Percentiles rank a stretch among this genome's conserved stretches.
Evolutionary conservation across 1,139 yeast genomes (phyloP).

Genomic region (Yamadazyma taylorii): DNA sequence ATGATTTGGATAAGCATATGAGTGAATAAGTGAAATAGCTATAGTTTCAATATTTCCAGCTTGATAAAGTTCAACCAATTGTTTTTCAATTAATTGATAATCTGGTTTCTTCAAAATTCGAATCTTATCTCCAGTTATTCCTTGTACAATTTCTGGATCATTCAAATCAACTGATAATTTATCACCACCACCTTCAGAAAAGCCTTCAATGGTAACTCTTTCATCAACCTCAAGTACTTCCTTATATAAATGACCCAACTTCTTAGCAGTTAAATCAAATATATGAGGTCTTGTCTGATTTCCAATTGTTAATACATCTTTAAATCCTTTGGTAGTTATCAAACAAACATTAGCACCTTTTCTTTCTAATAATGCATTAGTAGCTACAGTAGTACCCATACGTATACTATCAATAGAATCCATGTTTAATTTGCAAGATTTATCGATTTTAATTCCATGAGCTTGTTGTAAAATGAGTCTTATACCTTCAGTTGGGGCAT

Average conservation of each 20-base stretch:
- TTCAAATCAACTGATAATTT: constrained; percentile 19
- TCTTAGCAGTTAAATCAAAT: constrained; percentile 38
- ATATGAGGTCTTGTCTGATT: constrained; percentile 42
- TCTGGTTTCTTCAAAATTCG: constrained; percentile 34
- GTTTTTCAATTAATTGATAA: constrained; percentile 22
- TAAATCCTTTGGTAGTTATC: constrained; percentile 53
- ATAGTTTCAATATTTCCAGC: constrained; percentile 31
- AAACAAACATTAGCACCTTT: constrained; percentile 53
- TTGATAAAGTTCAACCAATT: constrained; percentile 26
- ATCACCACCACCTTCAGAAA: constrained; percentile 45
- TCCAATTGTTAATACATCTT: constrained; percentile 45
- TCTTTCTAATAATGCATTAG: constrained; percentile 45
- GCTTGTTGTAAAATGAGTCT: constrained; percentile 69
- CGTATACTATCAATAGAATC: constrained; percentile 33
- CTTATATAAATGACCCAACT: constrained; percentile 35
- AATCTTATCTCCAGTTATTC: constrained; percentile 39
- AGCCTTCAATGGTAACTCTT: constrained; percentile 39
- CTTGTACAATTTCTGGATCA: constrained; percentile 28
- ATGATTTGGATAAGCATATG: constrained; percentile 43
- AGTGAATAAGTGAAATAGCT: constrained; percentile 41
- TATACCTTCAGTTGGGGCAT: constrained; percentile 92
- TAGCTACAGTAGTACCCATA: constrained; percentile 45
- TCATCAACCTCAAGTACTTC: constrained; percentile 41
- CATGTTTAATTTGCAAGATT: constrained; percentile 28
- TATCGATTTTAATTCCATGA: constrained; percentile 50